These are phyloP conservation scores for Nothomitra cinnamomea DNA, from an alignment of 2,329 filamentous ascomycete species.

Conservation along the genomic window DNA sequence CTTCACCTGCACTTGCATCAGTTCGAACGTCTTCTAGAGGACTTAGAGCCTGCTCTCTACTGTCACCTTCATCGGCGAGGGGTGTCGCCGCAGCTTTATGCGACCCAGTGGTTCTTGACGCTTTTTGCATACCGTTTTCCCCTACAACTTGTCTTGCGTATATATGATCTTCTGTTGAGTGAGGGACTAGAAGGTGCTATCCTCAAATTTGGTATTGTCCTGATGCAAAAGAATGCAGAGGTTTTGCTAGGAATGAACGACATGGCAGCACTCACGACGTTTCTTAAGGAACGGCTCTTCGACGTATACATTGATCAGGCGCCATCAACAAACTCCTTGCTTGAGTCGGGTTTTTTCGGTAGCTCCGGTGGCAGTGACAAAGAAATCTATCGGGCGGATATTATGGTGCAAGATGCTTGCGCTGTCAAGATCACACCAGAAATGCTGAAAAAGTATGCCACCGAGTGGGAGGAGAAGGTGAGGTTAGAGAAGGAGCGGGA, in stretches of 20 bases:
- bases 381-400: slow-evolving; percentile 87
- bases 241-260: slow-evolving; percentile 71
- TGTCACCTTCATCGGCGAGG: slow-evolving; percentile 80
- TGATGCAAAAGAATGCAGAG: slow-evolving; percentile 87
- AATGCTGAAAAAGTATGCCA: slow-evolving; percentile 60
- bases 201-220: slow-evolving; percentile 79
- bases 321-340: slow-evolving; percentile 77
- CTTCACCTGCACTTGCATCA: slow-evolving; percentile 87
- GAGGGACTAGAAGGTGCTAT: slow-evolving; percentile 81
- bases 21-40: slow-evolving; percentile 86
- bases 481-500: slow-evolving; percentile 69
- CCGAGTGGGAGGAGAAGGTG: slow-evolving; percentile 86
- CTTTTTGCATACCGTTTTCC: slow-evolving; percentile 98
- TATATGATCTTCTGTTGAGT: slow-evolving; percentile 88
- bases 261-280: slow-evolving; percentile 75
- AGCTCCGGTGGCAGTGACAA: slow-evolving; percentile 80
- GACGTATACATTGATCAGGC: slow-evolving; percentile 94
- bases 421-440: slow-evolving; percentile 72
- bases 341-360: slow-evolving; percentile 95
- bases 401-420: slow-evolving; percentile 84
- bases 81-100: slow-evolving; percentile 83
- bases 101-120: slow-evolving; percentile 97
- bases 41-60: slow-evolving; percentile 83
- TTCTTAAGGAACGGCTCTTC: slow-evolving; percentile 85
- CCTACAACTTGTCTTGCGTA: slow-evolving; percentile 83